These are phyloP conservation scores for Magnaporthiopsis rhizophila DNA, from an alignment of 2,329 filamentous ascomycete species.

Conservation along the genomic window DNA sequence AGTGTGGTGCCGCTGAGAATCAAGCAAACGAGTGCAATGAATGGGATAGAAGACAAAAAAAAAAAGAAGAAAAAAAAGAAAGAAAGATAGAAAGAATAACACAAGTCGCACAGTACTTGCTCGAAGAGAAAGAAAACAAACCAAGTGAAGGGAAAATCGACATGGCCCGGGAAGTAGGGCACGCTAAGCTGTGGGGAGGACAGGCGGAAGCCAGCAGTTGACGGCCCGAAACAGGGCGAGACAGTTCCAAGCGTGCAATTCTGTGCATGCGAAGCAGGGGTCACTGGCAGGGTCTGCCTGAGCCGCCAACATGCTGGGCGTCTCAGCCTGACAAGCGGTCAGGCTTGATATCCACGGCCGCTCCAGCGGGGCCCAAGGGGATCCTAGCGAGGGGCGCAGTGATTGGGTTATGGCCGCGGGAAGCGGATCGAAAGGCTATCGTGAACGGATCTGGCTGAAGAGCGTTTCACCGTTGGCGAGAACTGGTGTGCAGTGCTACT, in stretches of 20 bases:
- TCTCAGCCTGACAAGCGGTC: constrained; percentile 1
- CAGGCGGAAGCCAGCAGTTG: not conserved
- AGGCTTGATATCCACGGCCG: not conserved
- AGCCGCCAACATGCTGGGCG: not conserved
- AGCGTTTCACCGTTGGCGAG: not conserved
- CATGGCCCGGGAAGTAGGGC: not conserved
- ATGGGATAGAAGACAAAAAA: not conserved
- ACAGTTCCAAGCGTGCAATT: constrained; percentile 6
- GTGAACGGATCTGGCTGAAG: not conserved
- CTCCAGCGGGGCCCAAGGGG: not conserved
- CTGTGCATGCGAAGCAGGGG: not conserved
- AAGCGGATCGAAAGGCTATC: not conserved
- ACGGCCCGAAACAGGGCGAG: constrained; percentile 7
- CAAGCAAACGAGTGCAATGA: not conserved
- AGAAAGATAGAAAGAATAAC: constrained; percentile 8
- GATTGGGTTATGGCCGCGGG: not conserved
- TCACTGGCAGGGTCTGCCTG: not conserved
- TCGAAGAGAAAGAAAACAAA: not conserved
- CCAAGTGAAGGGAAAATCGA: not conserved
- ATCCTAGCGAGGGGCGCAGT: not conserved
- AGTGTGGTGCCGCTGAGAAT: not conserved
- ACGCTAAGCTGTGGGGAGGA: not conserved
- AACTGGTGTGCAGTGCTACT: too few species aligned
- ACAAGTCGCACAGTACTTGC: not conserved
- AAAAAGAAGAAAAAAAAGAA: constrained; percentile 8